Percentiles rank a stretch among this genome's conserved stretches.
These are phyloP conservation scores for Phragmites australis DNA, from an alignment of 176 grass and related monocot species.

Conservation along the genomic window DNA sequence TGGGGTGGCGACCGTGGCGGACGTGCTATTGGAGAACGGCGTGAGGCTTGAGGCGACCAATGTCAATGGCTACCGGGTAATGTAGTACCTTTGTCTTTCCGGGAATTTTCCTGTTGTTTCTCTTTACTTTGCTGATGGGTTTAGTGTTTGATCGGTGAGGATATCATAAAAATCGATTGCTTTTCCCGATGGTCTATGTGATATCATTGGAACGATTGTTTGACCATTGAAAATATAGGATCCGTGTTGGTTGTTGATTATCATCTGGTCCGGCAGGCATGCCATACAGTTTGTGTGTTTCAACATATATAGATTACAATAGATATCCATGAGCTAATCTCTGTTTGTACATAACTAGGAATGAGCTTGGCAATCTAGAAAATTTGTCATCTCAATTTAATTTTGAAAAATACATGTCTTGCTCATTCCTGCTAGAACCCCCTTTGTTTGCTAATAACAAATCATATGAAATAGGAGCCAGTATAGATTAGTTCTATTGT, in stretches of 20 bases:
- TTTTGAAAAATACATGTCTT: constrained; percentile 9
- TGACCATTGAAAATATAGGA: neutral
- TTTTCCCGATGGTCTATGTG: neutral
- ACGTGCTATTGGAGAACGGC: constrained; percentile 72
- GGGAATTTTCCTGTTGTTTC: neutral
- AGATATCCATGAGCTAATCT: neutral
- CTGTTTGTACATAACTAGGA: neutral
- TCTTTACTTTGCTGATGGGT: neutral
- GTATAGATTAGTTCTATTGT: neutral
- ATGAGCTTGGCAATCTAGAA: neutral
- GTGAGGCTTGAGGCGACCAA: constrained; percentile 69
- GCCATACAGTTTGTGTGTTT: neutral
- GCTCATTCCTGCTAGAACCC: neutral
- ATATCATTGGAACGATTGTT: neutral
- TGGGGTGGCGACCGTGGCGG: constrained; percentile 57
- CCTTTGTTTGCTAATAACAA: neutral
- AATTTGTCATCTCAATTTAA: neutral
- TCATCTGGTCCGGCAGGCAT: neutral
- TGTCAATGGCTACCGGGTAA: constrained; percentile 85
- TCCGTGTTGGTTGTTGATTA: neutral
- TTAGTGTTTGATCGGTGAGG: constrained; percentile 2
- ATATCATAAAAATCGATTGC: neutral
- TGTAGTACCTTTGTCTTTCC: neutral
- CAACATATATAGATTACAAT: neutral
- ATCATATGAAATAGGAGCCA: neutral